Evolutionary conservation across 805 yeast species (phyloP).

Genomic region (Brettanomyces sp.): DNA sequence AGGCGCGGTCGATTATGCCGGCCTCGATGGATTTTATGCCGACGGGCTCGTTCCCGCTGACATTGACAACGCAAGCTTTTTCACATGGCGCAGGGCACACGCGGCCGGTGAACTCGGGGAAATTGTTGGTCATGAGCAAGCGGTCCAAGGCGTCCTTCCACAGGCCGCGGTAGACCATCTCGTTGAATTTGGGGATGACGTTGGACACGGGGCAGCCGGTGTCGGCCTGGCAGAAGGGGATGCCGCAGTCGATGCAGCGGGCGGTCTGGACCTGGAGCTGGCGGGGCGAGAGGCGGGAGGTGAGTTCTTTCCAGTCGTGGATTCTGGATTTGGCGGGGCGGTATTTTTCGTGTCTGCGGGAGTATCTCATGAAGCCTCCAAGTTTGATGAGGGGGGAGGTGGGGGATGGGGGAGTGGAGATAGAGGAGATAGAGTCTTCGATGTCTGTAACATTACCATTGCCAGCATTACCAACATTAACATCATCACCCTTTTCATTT

Average conservation of each 20-base stretch:
- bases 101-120: constrained; percentile 97
- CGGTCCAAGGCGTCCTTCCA: constrained; percentile 93
- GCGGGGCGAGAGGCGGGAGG: constrained; percentile 69
- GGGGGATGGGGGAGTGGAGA: neutral
- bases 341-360: constrained; percentile 79
- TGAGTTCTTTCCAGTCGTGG: constrained; percentile 87
- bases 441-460: constrained; percentile 23
- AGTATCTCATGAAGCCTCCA: constrained; percentile 90
- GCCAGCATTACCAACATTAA: constrained; percentile 20
- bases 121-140: constrained; percentile 90
- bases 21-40: constrained; percentile 95
- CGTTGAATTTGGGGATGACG: constrained; percentile 97
- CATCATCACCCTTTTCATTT: constrained; percentile 23
- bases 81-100: constrained; percentile 99
- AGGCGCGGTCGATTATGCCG: constrained; percentile 93
- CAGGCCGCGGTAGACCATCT: constrained; percentile 85
- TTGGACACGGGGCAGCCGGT: constrained; percentile 97
- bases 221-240: constrained; percentile 96
- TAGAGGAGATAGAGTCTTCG: neutral
- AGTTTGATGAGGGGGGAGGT: constrained; percentile 56
- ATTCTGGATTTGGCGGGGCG: constrained; percentile 69
- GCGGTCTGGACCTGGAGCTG: constrained; percentile 90
- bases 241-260: constrained; percentile 99
- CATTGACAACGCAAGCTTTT: constrained; percentile 79
- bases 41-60: constrained; percentile 91